A percentile compares a stretch with the other conserved stretches of the same genome.
Evolutionary conservation across 768 basidiomycete species (phyloP).

Genomic region (Termitomyces sp.): DNA sequence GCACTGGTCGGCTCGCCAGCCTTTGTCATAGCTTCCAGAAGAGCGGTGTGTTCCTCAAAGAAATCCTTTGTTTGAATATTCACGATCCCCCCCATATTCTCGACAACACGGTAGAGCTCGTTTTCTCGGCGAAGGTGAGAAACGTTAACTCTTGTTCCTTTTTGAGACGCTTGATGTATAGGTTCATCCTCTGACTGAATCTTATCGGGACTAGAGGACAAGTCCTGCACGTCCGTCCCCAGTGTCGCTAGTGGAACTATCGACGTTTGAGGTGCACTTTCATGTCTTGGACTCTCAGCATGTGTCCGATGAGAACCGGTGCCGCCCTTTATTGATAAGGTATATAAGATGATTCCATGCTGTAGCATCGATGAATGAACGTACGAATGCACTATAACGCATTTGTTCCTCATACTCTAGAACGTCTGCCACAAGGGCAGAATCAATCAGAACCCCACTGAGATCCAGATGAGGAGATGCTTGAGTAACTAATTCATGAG

Average conservation of each 20-base stretch:
- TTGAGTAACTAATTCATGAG: neutral
- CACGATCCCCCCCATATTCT: constrained; percentile 59
- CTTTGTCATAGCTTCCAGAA: constrained; percentile 52
- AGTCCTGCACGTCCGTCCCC: neutral
- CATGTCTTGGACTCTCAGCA: neutral
- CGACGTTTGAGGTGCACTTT: neutral
- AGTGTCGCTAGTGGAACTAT: neutral
- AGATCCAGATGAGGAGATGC: neutral
- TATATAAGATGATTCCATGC: neutral
- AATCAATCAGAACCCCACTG: constrained; percentile 13
- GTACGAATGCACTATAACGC: neutral
- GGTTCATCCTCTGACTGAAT: neutral
- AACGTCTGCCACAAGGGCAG: constrained; percentile 10
- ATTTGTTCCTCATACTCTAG: constrained; percentile 1
- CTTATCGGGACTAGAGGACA: neutral
- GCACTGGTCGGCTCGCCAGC: constrained; percentile 69
- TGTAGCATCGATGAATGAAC: neutral
- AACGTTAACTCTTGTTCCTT: constrained; percentile 51
- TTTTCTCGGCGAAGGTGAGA: constrained; percentile 78
- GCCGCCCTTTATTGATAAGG: neutral
- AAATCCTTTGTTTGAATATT: constrained; percentile 67
- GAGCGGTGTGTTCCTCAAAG: constrained; percentile 55
- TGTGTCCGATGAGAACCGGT: neutral
- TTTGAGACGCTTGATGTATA: neutral
- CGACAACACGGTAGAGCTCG: constrained; percentile 66